These are phyloP conservation scores for Cercospora sojina DNA, from an alignment of 2,329 filamentous ascomycete species.

Conservation along the genomic window DNA sequence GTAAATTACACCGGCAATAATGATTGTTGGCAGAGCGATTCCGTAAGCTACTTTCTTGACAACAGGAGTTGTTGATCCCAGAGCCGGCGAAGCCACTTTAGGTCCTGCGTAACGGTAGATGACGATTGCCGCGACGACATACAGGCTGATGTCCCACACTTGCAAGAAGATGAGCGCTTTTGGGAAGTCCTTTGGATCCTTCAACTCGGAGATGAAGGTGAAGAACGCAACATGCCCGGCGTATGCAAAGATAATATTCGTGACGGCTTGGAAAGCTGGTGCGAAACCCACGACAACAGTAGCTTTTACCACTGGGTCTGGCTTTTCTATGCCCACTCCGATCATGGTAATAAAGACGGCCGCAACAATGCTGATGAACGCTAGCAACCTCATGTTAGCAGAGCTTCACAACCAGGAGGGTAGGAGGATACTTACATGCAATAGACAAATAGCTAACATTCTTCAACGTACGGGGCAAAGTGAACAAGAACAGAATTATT, in stretches of 20 bases:
- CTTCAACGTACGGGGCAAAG: slow-evolving; percentile 62
- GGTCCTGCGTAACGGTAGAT: slow-evolving; percentile 66
- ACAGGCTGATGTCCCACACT: slow-evolving; percentile 59
- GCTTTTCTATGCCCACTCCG: slow-evolving; percentile 57
- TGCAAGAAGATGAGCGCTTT: slow-evolving; percentile 64
- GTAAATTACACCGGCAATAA: slow-evolving; percentile 69
- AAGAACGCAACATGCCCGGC: slow-evolving; percentile 66
- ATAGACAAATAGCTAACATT: slow-evolving; percentile 64
- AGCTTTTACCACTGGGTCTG: slow-evolving; percentile 43
- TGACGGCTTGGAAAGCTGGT: slow-evolving; percentile 60
- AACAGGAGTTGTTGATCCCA: slow-evolving; percentile 57
- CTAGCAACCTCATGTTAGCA: slow-evolving; percentile 33
- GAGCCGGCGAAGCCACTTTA: slow-evolving; percentile 61
- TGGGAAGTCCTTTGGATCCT: slow-evolving; percentile 59
- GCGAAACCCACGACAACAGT: slow-evolving; percentile 41
- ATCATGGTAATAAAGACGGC: slow-evolving; percentile 68
- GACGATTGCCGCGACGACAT: slow-evolving; percentile 63
- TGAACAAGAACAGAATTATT: slow-evolving; percentile 57
- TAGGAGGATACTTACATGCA: slow-evolving; percentile 46
- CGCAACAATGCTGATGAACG: slow-evolving; percentile 52
- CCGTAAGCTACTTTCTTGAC: slow-evolving; percentile 66
- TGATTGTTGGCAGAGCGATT: slow-evolving; percentile 67
- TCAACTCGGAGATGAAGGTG: slow-evolving; percentile 64
- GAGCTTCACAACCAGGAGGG: background rate
- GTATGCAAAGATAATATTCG: slow-evolving; percentile 63